Evolutionary conservation across 2,329 filamentous ascomycete species (phyloP).

Genomic region (Elsinoe arachidis): DNA sequence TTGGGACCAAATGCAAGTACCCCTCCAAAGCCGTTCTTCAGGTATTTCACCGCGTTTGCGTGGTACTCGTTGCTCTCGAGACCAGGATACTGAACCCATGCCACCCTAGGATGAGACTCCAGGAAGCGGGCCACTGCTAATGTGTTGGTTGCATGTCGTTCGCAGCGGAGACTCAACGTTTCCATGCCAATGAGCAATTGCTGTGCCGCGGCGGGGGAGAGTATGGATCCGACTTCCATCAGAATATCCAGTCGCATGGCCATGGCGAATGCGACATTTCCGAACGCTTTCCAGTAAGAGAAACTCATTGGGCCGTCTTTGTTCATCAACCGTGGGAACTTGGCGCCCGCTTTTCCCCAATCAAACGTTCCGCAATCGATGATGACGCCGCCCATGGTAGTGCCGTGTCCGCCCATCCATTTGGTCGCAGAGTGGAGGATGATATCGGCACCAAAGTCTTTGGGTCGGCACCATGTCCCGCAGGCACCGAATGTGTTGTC

Average conservation of each 20-base stretch:
- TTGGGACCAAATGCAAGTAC: constrained; percentile 21
- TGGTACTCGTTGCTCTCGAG: constrained; percentile 21
- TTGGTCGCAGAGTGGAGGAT: constrained; percentile 24
- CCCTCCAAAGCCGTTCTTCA: constrained; percentile 22
- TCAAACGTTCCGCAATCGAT: constrained; percentile 25
- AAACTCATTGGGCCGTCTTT: constrained; percentile 22
- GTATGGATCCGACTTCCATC: constrained; percentile 22
- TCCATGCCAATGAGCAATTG: constrained; percentile 23
- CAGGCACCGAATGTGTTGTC: constrained; percentile 26
- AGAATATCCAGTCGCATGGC: constrained; percentile 23
- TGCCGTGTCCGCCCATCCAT: constrained; percentile 27
- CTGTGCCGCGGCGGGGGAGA: constrained; percentile 22
- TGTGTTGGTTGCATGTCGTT: constrained; percentile 22
- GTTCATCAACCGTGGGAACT: constrained; percentile 22
- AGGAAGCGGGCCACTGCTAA: constrained; percentile 22
- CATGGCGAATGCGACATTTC: constrained; percentile 18
- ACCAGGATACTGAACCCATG: constrained; percentile 25
- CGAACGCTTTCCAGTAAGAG: constrained; percentile 23
- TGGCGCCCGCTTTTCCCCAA: constrained; percentile 20
- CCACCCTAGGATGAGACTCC: constrained; percentile 20
- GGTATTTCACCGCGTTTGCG: constrained; percentile 18
- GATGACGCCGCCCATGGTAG: constrained; percentile 23
- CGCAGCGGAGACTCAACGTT: constrained; percentile 21
- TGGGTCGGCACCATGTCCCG: constrained; percentile 21
- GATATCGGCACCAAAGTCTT: constrained; percentile 23